phyloP scores from a whole-genome alignment of 2,329 filamentous ascomycete species.

The Microthyrium microscopicum region DNA sequence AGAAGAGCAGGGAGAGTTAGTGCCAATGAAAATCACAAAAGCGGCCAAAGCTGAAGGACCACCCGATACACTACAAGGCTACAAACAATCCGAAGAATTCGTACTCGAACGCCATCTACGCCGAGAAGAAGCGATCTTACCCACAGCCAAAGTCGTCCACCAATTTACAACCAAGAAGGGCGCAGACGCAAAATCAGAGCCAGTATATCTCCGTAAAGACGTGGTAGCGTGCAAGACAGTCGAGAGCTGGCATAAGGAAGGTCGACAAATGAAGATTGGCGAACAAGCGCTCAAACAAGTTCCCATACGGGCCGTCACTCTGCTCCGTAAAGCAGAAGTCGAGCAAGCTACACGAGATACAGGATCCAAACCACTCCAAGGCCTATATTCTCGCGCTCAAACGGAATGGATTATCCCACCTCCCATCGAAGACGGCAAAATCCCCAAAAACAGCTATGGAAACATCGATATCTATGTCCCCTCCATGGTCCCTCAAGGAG shows the following conservation, averaged over 20 bases:
- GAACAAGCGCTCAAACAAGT: constrained; percentile 70
- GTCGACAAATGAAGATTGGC: constrained; percentile 54
- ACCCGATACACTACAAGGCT: constrained; percentile 58
- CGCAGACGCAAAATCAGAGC: constrained; percentile 55
- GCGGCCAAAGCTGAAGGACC: constrained; percentile 57
- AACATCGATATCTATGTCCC: constrained; percentile 94
- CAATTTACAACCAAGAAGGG: constrained; percentile 62
- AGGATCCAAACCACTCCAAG: constrained; percentile 73
- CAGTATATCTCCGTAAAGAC: constrained; percentile 65
- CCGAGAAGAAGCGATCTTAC: constrained; percentile 73
- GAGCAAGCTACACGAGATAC: constrained; percentile 66
- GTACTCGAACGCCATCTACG: constrained; percentile 74
- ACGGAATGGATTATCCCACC: constrained; percentile 92
- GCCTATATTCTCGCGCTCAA: constrained; percentile 66
- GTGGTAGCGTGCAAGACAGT: constrained; percentile 75
- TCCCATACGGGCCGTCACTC: constrained; percentile 78
- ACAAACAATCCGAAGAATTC: constrained; percentile 73
- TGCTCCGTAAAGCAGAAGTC: constrained; percentile 73
- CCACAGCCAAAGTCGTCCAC: constrained; percentile 51
- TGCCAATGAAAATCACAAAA: constrained; percentile 45
- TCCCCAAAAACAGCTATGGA: constrained; percentile 87
- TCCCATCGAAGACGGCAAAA: constrained; percentile 67
- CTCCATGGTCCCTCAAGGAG: constrained; percentile 78
- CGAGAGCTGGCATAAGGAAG: constrained; percentile 97
- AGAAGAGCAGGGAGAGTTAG: constrained; percentile 65